Conservation (phyloP, 2,329 filamentous ascomycete genomes). For the Fusarium chuoi region DNA sequence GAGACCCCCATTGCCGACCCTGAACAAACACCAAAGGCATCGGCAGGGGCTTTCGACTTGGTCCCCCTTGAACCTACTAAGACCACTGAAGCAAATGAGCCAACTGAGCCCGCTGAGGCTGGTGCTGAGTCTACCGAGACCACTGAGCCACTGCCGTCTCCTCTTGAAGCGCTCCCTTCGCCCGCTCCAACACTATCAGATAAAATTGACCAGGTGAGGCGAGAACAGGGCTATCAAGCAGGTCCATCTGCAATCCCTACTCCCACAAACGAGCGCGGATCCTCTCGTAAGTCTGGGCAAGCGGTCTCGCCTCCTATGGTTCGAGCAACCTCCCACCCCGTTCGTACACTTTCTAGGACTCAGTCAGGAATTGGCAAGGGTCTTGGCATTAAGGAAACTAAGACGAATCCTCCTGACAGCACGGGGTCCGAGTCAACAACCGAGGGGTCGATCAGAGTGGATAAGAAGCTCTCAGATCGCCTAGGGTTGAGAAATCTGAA, state of each 20-base stretch:
- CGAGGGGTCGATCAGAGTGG: conserved; percentile 60
- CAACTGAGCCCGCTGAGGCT: not conserved
- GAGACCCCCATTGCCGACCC: conserved; percentile 30
- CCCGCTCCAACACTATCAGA: conserved; percentile 51
- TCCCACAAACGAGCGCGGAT: conserved; percentile 48
- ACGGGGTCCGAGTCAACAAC: conserved; percentile 37
- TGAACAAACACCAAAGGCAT: conserved; percentile 36
- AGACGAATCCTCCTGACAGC: conserved; percentile 41
- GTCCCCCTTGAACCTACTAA: not conserved
- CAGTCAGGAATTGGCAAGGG: conserved; percentile 58
- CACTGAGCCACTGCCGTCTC: conserved; percentile 18
- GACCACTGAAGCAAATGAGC: not conserved
- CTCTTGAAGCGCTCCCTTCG: conserved; percentile 25
- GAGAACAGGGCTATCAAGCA: conserved; percentile 54
- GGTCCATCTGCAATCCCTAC: conserved; percentile 46
- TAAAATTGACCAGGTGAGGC: conserved; percentile 62
- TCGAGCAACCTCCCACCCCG: conserved; percentile 64
- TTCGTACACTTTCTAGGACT: conserved; percentile 57
- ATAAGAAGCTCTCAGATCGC: conserved; percentile 82
- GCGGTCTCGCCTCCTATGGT: conserved; percentile 63
- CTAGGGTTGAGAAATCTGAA: conserved; percentile 75
- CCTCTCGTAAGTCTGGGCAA: conserved; percentile 58
- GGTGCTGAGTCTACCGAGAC: conserved; percentile 5
- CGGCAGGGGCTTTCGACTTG: conserved; percentile 26
- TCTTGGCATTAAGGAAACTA: conserved; percentile 50